A percentile compares a stretch with the other conserved stretches of the same genome.
Conservation (phyloP, 2,329 filamentous ascomycete species). For the Arthrocladium fulminans region DNA sequence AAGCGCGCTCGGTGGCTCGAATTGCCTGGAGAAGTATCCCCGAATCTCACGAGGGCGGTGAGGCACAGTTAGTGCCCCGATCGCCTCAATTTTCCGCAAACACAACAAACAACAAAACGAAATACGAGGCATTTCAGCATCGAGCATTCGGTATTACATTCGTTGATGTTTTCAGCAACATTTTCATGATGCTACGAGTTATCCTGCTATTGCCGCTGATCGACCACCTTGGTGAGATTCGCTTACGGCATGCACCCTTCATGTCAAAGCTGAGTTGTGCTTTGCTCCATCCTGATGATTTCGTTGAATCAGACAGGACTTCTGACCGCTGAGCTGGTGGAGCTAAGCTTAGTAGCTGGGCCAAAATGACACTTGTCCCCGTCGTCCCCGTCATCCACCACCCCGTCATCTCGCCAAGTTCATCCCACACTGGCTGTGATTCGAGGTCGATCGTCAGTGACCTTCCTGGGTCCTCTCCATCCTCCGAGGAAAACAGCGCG, state of each 20-base stretch:
- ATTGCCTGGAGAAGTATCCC: neutral
- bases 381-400: neutral
- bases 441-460: neutral
- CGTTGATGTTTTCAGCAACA: too few relatives aligned
- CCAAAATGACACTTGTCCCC: neutral
- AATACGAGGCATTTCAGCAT: neutral
- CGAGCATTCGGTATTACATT: neutral
- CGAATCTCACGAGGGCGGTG: neutral
- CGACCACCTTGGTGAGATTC: neutral
- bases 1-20: neutral
- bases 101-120: neutral
- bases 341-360: too few relatives aligned
- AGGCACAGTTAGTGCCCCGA: neutral
- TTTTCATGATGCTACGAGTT: too few relatives aligned
- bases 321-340: slow-evolving; percentile 1
- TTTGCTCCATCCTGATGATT: neutral
- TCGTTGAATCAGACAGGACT: neutral
- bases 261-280: neutral
- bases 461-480: neutral
- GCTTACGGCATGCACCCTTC: too few relatives aligned
- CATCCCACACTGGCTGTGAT: neutral
- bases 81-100: neutral
- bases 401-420: neutral
- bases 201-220: neutral
- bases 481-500: neutral